These are phyloP conservation scores for Niveomyces coronatus DNA, from an alignment of 2,329 filamentous ascomycete species.

Conservation along the genomic window DNA sequence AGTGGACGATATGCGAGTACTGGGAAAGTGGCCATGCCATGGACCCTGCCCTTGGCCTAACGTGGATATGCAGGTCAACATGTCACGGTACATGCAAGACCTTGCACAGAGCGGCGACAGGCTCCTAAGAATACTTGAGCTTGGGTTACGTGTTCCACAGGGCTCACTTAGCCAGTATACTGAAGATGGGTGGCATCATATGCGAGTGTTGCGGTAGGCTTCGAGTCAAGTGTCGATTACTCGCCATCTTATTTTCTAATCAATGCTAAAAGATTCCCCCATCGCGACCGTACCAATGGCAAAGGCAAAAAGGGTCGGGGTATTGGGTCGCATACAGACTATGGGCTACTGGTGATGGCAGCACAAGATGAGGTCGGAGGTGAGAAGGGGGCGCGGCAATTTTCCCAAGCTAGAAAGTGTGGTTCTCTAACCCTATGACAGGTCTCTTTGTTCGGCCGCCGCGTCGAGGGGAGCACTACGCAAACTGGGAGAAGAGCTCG, in stretches of 20 bases:
- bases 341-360: slow-evolving; percentile 40
- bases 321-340: slow-evolving; percentile 42
- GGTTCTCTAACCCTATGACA: slow-evolving; percentile 8
- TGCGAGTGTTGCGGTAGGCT: slow-evolving; percentile 34
- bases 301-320: slow-evolving; percentile 39
- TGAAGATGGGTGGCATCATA: slow-evolving; percentile 40
- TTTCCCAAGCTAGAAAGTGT: not conserved
- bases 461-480: slow-evolving; percentile 26
- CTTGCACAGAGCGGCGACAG: slow-evolving; percentile 32
- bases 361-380: slow-evolving; percentile 40
- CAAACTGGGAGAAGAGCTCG: slow-evolving; percentile 35
- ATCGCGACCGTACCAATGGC: slow-evolving; percentile 28
- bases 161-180: slow-evolving; percentile 32
- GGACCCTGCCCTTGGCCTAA: slow-evolving; percentile 39
- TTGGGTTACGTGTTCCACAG: slow-evolving; percentile 30
- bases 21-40: slow-evolving; percentile 36
- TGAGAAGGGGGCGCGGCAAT: too few relatives aligned
- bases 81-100: slow-evolving; percentile 30
- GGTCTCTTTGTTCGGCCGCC: slow-evolving; percentile 37
- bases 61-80: slow-evolving; percentile 26
- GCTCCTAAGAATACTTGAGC: slow-evolving; percentile 34
- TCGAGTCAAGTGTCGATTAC: too few relatives aligned
- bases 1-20: slow-evolving; percentile 27
- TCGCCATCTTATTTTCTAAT: not conserved
- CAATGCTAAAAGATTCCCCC: slow-evolving; percentile 20